A percentile compares a stretch with the other conserved stretches of the same genome.
These are phyloP conservation scores for Glonium stellatum DNA, from an alignment of 495 filamentous ascomycete genomes.

Conservation along the genomic window DNA sequence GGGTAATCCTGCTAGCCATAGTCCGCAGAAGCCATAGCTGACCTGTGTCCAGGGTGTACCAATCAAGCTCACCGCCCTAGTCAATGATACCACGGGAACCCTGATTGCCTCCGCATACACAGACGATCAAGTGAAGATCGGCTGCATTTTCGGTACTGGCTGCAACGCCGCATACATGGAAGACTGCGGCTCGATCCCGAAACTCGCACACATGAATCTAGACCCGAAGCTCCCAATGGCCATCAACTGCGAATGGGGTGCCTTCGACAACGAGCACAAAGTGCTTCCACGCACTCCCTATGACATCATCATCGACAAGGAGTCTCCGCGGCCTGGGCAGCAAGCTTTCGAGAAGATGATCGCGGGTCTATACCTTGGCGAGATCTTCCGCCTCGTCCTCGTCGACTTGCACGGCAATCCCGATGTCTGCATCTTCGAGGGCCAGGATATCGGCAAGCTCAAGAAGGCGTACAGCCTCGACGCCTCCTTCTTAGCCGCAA, in stretches of 20 bases:
- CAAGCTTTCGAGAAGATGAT: constrained; percentile 99
- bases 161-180: constrained; percentile 99
- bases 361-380: constrained; percentile 88
- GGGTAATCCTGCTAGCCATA: constrained; percentile 45
- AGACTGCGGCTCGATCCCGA: constrained; percentile 80
- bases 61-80: constrained; percentile 86
- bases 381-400: constrained; percentile 86
- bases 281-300: constrained; percentile 82
- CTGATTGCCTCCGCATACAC: constrained; percentile 97
- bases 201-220: constrained; percentile 90
- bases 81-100: constrained; percentile 98
- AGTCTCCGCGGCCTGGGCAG: constrained; percentile 89
- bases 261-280: constrained; percentile 94
- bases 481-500: constrained; percentile 88
- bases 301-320: constrained; percentile 82
- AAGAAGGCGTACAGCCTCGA: constrained; percentile 80
- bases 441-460: constrained; percentile 71
- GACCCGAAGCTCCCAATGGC: constrained; percentile 84
- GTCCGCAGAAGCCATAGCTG: constrained; percentile 3
- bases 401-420: constrained; percentile 76
- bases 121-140: constrained; percentile 83
- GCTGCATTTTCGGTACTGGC: constrained; percentile 96
- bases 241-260: constrained; percentile 99
- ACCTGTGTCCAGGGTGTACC: constrained; percentile 60
- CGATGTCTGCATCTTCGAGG: constrained; percentile 70